Evolutionary conservation across 1,284 basidiomycete species (phyloP), one percentile per base, ranked within the genome.

Genomic region (Butyriboletus appendiculatus): DNA sequence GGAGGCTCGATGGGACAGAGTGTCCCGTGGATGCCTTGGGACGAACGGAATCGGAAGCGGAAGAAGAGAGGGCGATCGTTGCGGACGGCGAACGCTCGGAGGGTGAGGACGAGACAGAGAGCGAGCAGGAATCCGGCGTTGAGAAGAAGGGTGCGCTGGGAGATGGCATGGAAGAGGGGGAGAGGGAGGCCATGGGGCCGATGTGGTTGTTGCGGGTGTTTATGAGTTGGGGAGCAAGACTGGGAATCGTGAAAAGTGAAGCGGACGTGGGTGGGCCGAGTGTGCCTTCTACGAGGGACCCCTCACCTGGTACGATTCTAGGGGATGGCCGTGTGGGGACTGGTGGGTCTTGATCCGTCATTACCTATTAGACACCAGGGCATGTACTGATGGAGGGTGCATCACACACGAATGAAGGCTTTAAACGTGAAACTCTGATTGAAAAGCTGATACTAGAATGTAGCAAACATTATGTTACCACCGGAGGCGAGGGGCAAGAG

Each of bases 161-260:
- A 33, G 62, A 66, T 14, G 70, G 66, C 9, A 70, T 73, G 38
- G 81, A 80, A 26, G 81, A 73, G 43, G 79, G 75, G 40, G 82
- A 84, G 58, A 78, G 78, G 62, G 78, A 80, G 54, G 75, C 70
- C 22, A 82, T 86, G 68, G 82, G 82, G 57, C 86, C 87, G 34
- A 83, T 88, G 74, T 90, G 88, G 88, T 65, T 90, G 53, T 72
- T 90, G 58, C 73, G 78, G 58, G 81, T 90, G 69, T 88, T 90
- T 68, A 88, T 84, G 49, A 85, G 83, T 54, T 90, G 86, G 86
- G 85, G 82, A 4, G 68, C 70, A 22, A 68, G 72, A 58, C 71
- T 79, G 61, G 75, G 76, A 44, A 72, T 73, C 44, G 57, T 70
- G 22, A 65, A 58, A 22, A 48, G 64, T 12, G 61, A 62, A 43